Evolutionary conservation across 1,139 yeast species (phyloP).

Genomic region (Nematodospora anomalae): DNA sequence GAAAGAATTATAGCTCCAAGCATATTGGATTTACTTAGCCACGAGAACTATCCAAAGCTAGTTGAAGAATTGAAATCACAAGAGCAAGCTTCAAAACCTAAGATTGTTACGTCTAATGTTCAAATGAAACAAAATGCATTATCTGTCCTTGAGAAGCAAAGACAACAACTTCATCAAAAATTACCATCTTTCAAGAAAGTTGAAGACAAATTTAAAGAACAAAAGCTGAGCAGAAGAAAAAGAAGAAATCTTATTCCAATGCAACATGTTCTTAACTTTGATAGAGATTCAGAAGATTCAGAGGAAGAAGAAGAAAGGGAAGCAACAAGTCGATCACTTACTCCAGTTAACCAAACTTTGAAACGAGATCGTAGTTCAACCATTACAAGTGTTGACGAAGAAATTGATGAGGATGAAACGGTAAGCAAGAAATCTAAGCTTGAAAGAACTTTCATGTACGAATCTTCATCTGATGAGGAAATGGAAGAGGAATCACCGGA

Average conservation of each 20-base stretch:
- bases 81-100: constrained; percentile 27
- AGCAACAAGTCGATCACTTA: constrained; percentile 39
- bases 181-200: constrained; percentile 55
- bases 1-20: constrained; percentile 75
- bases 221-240: constrained; percentile 12
- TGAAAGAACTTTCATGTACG: constrained; percentile 29
- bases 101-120: constrained; percentile 18
- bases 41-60: constrained; percentile 56
- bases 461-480: constrained; percentile 35
- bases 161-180: constrained; percentile 20
- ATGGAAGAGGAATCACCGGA: constrained; percentile 17
- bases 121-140: constrained; percentile 27
- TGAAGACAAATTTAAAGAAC: constrained; percentile 18
- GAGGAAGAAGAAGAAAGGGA: constrained; percentile 46
- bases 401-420: constrained; percentile 8
- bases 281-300: constrained; percentile 34
- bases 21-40: constrained; percentile 61
- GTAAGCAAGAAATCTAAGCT: constrained; percentile 20
- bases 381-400: constrained; percentile 35
- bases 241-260: constrained; percentile 52
- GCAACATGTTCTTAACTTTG: constrained; percentile 70
- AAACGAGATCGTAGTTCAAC: constrained; percentile 33
- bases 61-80: constrained; percentile 45
- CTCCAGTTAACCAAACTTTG: constrained; percentile 33
- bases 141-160: constrained; percentile 28